phyloP scores from a whole-genome alignment of 352 stramenopile genomes.

The Phytophthora citrophthora region DNA sequence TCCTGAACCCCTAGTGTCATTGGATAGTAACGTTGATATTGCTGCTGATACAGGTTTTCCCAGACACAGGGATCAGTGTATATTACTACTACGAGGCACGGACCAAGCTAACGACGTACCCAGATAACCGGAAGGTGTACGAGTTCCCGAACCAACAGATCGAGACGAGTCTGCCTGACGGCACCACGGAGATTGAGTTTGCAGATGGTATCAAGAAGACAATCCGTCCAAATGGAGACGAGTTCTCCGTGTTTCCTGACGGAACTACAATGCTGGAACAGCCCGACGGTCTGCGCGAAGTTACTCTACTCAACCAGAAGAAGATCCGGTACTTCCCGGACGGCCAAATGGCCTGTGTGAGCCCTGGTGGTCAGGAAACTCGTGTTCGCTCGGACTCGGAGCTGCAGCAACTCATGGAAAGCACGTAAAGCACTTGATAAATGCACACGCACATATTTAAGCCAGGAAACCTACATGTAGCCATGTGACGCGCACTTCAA shows the following conservation, averaged over 20 bases:
- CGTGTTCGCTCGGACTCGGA: constrained; percentile 70
- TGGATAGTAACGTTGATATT: constrained; percentile 17
- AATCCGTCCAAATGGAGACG: constrained; percentile 74
- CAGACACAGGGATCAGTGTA: constrained; percentile 88
- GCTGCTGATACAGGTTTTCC: constrained; percentile 47
- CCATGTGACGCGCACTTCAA: neutral
- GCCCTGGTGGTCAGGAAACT: constrained; percentile 50
- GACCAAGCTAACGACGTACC: constrained; percentile 94
- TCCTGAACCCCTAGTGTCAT: neutral
- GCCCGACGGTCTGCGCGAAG: constrained; percentile 70
- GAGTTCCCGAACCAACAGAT: constrained; percentile 96
- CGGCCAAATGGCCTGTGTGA: constrained; percentile 69
- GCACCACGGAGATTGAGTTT: constrained; percentile 95
- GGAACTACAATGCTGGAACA: constrained; percentile 85
- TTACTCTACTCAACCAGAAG: constrained; percentile 78
- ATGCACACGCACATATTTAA: constrained; percentile 30
- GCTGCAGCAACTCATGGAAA: constrained; percentile 64
- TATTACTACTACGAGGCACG: constrained; percentile 95
- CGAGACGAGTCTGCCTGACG: constrained; percentile 93
- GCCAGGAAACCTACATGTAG: neutral
- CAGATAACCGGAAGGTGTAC: constrained; percentile 95
- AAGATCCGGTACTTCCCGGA: constrained; percentile 80
- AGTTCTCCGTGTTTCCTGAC: constrained; percentile 85
- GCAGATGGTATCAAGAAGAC: constrained; percentile 94
- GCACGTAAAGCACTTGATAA: constrained; percentile 11